phyloP scores from a whole-genome alignment of 2,329 filamentous ascomycete species.

The Grosmannia serpens region DNA sequence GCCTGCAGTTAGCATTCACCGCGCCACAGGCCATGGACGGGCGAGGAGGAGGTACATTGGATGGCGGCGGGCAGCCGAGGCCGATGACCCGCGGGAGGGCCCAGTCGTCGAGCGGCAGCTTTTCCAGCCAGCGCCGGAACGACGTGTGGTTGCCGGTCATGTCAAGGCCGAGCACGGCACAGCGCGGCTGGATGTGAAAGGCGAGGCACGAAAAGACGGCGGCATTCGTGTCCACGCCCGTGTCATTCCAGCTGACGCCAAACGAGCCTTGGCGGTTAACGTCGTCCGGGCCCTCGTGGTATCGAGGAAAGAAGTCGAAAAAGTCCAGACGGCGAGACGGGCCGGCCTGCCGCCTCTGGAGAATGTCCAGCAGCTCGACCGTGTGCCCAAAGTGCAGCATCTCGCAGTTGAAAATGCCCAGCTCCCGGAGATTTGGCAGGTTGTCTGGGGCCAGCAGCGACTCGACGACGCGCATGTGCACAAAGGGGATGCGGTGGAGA shows the following conservation, averaged over 20 bases:
- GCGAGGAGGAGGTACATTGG: too few relatives aligned
- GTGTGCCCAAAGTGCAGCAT: slow-evolving; percentile 5
- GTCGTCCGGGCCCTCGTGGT: slow-evolving; percentile 5
- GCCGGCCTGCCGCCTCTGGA: background rate
- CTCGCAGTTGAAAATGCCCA: slow-evolving; percentile 4
- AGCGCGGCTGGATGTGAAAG: background rate
- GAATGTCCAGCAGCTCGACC: background rate
- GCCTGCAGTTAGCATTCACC: too few relatives aligned
- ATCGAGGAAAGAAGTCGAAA: slow-evolving; percentile 9
- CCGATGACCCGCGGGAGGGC: background rate
- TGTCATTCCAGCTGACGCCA: slow-evolving; percentile 8
- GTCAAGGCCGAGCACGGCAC: background rate
- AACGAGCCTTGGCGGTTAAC: slow-evolving; percentile 5
- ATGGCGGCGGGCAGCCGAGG: background rate
- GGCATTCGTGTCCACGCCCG: slow-evolving; percentile 1
- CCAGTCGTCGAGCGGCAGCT: slow-evolving; percentile 6
- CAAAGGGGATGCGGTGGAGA: slow-evolving; percentile 5
- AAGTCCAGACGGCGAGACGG: background rate
- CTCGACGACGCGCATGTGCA: background rate
- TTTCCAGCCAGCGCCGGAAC: slow-evolving; percentile 7
- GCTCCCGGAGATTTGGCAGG: background rate
- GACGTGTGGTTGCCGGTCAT: background rate
- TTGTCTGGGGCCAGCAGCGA: background rate
- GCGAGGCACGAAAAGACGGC: slow-evolving; percentile 1
- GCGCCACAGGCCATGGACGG: too few relatives aligned